Evolutionary conservation across 805 yeast genomes (phyloP).

Genomic region (Scheffersomyces stipitis): DNA sequence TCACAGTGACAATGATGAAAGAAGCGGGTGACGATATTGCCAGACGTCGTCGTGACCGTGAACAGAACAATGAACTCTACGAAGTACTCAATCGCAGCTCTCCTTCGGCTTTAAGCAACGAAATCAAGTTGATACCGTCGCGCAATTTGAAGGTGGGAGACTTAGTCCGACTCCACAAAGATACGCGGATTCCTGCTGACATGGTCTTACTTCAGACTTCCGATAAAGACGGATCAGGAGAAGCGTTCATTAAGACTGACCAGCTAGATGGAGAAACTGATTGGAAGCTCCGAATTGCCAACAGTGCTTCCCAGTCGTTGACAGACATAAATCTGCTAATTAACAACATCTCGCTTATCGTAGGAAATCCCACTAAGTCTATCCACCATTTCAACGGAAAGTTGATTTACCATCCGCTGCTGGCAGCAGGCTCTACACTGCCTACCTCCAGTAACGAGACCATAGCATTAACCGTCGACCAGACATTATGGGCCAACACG

Average conservation of each 20-base stretch:
- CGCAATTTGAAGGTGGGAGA: slow-evolving; percentile 83
- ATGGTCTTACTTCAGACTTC: slow-evolving; percentile 80
- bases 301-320: slow-evolving; percentile 65
- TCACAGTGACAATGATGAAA: slow-evolving; percentile 89
- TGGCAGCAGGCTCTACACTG: slow-evolving; percentile 16
- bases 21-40: slow-evolving; percentile 94
- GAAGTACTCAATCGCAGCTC: slow-evolving; percentile 53
- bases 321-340: slow-evolving; percentile 48
- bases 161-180: slow-evolving; percentile 73
- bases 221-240: slow-evolving; percentile 68
- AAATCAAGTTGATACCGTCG: slow-evolving; percentile 40
- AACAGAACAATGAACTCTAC: slow-evolving; percentile 80
- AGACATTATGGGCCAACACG: slow-evolving; percentile 97
- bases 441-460: slow-evolving; percentile 40
- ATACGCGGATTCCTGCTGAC: slow-evolving; percentile 91
- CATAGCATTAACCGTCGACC: slow-evolving; percentile 76
- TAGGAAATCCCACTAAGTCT: slow-evolving; percentile 79
- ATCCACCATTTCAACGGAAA: slow-evolving; percentile 83
- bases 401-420: slow-evolving; percentile 48
- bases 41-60: slow-evolving; percentile 85
- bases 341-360: slow-evolving; percentile 53
- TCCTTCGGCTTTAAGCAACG: slow-evolving; percentile 15
- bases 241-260: slow-evolving; percentile 92
- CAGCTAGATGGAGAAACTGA: slow-evolving; percentile 99
- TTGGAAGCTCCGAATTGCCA: slow-evolving; percentile 90